Percentiles rank a stretch among this genome's conserved stretches.
Conservation (phyloP, 2,329 filamentous ascomycete species). For the Dothistroma pini region DNA sequence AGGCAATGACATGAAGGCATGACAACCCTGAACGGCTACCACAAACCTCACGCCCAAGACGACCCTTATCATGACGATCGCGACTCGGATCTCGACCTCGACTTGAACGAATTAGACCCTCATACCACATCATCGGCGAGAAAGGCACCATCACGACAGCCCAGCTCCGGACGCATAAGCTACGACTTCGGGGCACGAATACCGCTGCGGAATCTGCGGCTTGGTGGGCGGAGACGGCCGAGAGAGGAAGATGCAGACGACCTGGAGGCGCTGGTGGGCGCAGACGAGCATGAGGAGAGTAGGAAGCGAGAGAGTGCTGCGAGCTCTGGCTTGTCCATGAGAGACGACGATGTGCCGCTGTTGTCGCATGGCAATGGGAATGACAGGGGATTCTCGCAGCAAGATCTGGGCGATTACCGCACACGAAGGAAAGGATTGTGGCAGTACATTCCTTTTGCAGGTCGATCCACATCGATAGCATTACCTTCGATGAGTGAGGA, state of each 20-base stretch:
- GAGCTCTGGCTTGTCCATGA: constrained; percentile 48
- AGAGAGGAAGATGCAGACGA: constrained; percentile 61
- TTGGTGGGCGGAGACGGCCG: constrained; percentile 42
- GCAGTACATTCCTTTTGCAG: constrained; percentile 28
- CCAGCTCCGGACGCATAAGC: constrained; percentile 23
- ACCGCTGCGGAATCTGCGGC: constrained; percentile 62
- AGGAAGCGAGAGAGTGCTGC: constrained; percentile 18
- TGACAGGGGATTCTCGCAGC: constrained; percentile 14
- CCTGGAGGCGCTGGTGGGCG: constrained; percentile 58
- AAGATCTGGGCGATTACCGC: constrained; percentile 8
- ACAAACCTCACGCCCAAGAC: constrained; percentile 59
- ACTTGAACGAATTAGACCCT: constrained; percentile 76
- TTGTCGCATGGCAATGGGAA: constrained; percentile 39
- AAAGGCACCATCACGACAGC: constrained; percentile 11
- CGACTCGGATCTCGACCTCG: constrained; percentile 73
- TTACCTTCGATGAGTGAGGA: constrained; percentile 29
- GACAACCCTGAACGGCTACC: constrained; percentile 46
- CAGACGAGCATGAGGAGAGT: constrained; percentile 47
- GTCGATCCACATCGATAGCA: constrained; percentile 21
- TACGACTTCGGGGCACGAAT: constrained; percentile 54
- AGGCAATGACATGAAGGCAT: constrained; percentile 35
- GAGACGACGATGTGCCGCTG: constrained; percentile 72
- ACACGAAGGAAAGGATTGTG: constrained; percentile 25
- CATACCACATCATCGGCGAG: constrained; percentile 26
- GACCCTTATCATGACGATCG: constrained; percentile 49